Evolutionary conservation across 192 early-diverging fungal genomes (phyloP).

Genomic region (Linderina pennispora): DNA sequence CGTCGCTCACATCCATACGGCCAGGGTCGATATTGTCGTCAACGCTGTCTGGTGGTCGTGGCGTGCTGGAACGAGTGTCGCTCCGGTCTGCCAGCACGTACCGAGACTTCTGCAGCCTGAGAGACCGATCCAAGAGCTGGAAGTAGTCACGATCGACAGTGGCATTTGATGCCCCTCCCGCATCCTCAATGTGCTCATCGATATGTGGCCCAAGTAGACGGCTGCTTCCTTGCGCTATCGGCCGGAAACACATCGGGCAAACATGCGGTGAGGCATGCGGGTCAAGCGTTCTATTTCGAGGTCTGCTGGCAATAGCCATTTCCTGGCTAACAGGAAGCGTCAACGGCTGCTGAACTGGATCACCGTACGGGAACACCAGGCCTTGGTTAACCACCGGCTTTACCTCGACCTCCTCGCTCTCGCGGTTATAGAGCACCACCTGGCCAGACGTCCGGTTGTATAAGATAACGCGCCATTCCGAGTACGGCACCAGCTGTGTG

Average conservation of each 20-base stretch:
- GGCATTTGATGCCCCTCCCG: not conserved
- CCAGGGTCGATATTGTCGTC: not conserved
- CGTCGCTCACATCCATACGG: too few relatives aligned
- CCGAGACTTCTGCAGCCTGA: constrained; percentile 6
- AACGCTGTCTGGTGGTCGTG: not conserved
- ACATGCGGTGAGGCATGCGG: constrained; percentile 3
- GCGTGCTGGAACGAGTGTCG: not conserved
- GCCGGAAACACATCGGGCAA: constrained; percentile 22
- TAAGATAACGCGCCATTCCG: constrained; percentile 38
- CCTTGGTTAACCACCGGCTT: constrained; percentile 21
- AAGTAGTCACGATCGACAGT: constrained; percentile 37
- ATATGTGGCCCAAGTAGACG: constrained; percentile 6
- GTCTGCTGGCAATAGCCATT: not conserved
- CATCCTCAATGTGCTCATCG: not conserved
- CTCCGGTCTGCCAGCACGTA: constrained; percentile 5
- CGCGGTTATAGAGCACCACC: constrained; percentile 62
- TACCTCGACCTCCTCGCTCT: constrained; percentile 47
- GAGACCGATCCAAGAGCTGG: constrained; percentile 21
- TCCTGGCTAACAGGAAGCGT: too few relatives aligned
- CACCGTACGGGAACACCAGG: constrained; percentile 1
- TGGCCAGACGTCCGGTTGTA: constrained; percentile 39
- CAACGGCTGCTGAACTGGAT: not conserved
- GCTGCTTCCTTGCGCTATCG: constrained; percentile 5
- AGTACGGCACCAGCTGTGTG: constrained; percentile 41
- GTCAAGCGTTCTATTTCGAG: constrained; percentile 4